Percentiles rank a stretch among this genome's conserved stretches.
phyloP scores from a whole-genome alignment of 2,329 filamentous ascomycete species.

The Ilyonectria destructans region DNA sequence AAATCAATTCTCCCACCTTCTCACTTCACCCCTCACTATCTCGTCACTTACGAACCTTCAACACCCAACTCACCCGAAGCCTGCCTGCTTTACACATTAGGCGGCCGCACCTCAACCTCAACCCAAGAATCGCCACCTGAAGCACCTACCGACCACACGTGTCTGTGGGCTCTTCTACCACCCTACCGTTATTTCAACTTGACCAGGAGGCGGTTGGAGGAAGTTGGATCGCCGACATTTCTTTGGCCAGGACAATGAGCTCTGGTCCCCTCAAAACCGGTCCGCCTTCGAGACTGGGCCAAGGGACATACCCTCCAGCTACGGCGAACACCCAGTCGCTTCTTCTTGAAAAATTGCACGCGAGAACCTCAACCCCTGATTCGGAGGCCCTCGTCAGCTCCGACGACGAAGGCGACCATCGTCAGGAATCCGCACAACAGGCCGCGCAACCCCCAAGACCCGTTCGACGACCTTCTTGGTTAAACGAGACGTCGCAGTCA shows the following conservation, averaged over 20 bases:
- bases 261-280: slow-evolving; percentile 66
- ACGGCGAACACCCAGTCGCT: slow-evolving; percentile 75
- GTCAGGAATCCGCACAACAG: slow-evolving; percentile 68
- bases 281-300: slow-evolving; percentile 67
- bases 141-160: slow-evolving; percentile 9
- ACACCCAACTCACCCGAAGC: slow-evolving; percentile 7
- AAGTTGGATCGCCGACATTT: slow-evolving; percentile 27
- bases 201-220: slow-evolving; percentile 26
- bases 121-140: slow-evolving; percentile 13
- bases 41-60: slow-evolving; percentile 10
- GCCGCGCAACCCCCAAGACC: slow-evolving; percentile 71
- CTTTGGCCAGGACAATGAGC: slow-evolving; percentile 62
- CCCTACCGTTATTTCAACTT: slow-evolving; percentile 11
- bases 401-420: slow-evolving; percentile 88
- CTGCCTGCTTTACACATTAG: slow-evolving; percentile 19
- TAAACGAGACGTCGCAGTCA: slow-evolving; percentile 84
- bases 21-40: slow-evolving; percentile 30
- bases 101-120: slow-evolving; percentile 2
- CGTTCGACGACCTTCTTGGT: slow-evolving; percentile 84
- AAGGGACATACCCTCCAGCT: slow-evolving; percentile 61
- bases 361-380: slow-evolving; percentile 90
- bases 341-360: slow-evolving; percentile 82
- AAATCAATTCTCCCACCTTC: slow-evolving; percentile 32
- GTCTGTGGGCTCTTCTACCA: slow-evolving; percentile 8
- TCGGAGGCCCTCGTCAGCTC: slow-evolving; percentile 95